phyloP scores from a whole-genome alignment of 148 eudicot genomes.

The Mesembryanthemum crystallinum region DNA sequence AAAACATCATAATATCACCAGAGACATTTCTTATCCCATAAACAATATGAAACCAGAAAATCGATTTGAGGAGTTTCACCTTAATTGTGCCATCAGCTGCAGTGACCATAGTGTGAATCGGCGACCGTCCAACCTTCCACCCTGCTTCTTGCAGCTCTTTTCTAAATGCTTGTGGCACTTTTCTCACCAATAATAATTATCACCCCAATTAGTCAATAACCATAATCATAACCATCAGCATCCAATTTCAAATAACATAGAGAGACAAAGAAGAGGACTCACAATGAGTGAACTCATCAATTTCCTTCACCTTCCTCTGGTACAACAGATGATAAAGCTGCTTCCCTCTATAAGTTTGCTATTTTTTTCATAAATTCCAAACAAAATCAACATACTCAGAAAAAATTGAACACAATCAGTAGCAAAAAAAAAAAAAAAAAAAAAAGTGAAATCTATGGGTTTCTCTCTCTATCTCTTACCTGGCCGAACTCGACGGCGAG shows the following conservation, averaged over 20 bases:
- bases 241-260: neutral
- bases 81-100: slow-evolving; percentile 94
- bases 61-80: slow-evolving; percentile 40
- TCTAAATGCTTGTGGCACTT: slow-evolving; percentile 88
- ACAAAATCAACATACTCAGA: neutral
- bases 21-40: neutral
- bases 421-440: neutral
- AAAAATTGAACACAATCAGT: neutral
- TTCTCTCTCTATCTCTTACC: slow-evolving; percentile 33
- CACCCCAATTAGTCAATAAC: slow-evolving; percentile 18
- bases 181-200: slow-evolving; percentile 2
- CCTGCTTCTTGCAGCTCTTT: slow-evolving; percentile 77
- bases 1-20: neutral
- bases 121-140: slow-evolving; percentile 86
- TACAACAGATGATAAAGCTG: slow-evolving; percentile 85
- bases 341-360: slow-evolving; percentile 89
- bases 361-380: slow-evolving; percentile 3
- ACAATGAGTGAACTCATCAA: slow-evolving; percentile 73
- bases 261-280: slow-evolving; percentile 21
- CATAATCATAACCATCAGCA: neutral
- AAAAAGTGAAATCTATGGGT: neutral
- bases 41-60: neutral
- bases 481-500: slow-evolving; percentile 78
- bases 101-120: slow-evolving; percentile 58
- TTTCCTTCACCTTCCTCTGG: slow-evolving; percentile 79